A percentile compares a stretch with the other conserved stretches of the same genome.
Evolutionary conservation across 2,329 filamentous ascomycete genomes (phyloP).

Genomic region (Trichoderma semiorbis): DNA sequence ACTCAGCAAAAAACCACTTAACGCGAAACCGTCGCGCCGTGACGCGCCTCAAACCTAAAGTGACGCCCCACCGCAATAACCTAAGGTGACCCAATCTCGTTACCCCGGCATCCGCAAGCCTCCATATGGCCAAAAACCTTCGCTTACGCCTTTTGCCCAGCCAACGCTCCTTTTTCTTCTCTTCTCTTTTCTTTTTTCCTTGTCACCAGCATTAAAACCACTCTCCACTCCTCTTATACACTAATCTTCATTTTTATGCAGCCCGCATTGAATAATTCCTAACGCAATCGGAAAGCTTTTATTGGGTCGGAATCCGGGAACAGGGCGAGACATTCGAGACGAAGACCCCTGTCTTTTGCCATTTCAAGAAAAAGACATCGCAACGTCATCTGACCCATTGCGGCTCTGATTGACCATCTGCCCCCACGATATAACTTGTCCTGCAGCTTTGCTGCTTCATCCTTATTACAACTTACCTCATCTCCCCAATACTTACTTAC

Average conservation of each 20-base stretch:
- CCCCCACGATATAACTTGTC: neutral
- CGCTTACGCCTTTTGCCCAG: neutral
- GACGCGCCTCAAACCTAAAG: constrained; percentile 22
- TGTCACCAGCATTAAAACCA: neutral
- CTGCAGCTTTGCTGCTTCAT: neutral
- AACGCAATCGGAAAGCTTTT: neutral
- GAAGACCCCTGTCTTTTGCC: neutral
- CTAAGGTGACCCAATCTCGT: constrained; percentile 15
- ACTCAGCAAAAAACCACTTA: constrained; percentile 22
- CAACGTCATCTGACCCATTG: constrained; percentile 3
- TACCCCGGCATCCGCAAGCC: constrained; percentile 18
- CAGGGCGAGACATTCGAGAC: neutral
- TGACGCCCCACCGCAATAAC: constrained; percentile 7
- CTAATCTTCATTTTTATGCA: neutral
- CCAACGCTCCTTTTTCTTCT: neutral
- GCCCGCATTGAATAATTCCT: neutral
- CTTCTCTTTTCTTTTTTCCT: neutral
- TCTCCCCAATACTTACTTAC: too few species aligned
- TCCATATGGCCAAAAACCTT: neutral
- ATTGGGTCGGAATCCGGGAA: neutral
- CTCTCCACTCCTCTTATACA: constrained; percentile 15
- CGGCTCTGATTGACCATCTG: neutral
- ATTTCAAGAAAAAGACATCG: neutral
- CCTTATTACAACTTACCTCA: neutral
- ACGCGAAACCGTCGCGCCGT: constrained; percentile 31